phyloP scores from a whole-genome alignment of 306 rosid species.

The Inga laurina region DNA sequence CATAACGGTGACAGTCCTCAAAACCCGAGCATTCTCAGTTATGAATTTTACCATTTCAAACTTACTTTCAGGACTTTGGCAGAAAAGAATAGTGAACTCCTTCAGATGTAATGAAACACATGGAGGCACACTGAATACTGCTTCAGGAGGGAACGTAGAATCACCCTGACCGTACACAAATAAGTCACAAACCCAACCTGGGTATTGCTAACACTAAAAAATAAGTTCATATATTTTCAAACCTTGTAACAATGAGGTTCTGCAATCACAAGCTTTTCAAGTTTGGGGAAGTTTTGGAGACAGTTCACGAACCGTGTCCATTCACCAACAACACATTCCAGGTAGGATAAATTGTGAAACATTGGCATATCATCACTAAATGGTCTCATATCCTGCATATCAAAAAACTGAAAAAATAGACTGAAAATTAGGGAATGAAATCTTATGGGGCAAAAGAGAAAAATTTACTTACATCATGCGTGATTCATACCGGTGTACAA shows the following conservation, averaged over 20 bases:
- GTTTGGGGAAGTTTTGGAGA: not conserved
- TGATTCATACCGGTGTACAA: not conserved
- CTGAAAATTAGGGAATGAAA: too few relatives aligned
- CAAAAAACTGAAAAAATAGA: too few relatives aligned
- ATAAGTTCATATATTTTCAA: not conserved
- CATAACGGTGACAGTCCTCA: not conserved
- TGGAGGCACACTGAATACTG: not conserved
- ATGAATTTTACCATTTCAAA: not conserved
- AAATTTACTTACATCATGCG: not conserved
- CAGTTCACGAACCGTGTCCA: not conserved
- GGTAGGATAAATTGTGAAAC: slow-evolving; percentile 15
- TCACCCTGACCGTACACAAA: not conserved
- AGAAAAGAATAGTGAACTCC: not conserved
- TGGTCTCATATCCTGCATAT: too few relatives aligned
- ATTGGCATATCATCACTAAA: not conserved
- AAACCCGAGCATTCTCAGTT: slow-evolving; percentile 11
- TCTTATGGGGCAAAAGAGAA: too few relatives aligned
- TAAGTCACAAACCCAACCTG: not conserved
- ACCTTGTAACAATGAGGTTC: not conserved
- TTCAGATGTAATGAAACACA: not conserved
- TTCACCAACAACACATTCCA: not conserved
- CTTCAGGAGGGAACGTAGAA: not conserved
- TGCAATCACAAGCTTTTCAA: not conserved
- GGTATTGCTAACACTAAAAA: too few relatives aligned
- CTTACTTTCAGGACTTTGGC: not conserved